Conservation (phyloP, 2,329 filamentous ascomycete genomes). For the Apiospora malaysiana region DNA sequence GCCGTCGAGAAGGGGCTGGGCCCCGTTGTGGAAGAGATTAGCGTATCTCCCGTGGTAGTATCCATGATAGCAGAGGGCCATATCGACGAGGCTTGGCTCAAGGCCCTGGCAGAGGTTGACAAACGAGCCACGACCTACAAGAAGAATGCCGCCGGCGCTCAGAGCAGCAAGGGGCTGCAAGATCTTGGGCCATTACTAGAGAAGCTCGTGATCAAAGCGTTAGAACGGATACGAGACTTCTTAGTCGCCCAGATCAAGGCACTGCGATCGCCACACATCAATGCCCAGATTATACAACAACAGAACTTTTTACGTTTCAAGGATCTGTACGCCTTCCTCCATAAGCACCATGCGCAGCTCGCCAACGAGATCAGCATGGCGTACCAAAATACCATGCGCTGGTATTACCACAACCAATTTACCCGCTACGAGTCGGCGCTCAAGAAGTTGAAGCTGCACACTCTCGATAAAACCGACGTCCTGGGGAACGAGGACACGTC, state of each 20-base stretch:
- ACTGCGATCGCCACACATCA: conserved; percentile 91
- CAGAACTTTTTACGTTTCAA: conserved; percentile 89
- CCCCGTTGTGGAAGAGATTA: conserved; percentile 90
- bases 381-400: conserved; percentile 98
- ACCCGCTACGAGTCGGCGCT: conserved; percentile 84
- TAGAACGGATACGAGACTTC: conserved; percentile 93
- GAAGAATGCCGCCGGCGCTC: conserved; percentile 65
- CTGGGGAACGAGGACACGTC: conserved; percentile 78
- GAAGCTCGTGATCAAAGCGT: conserved; percentile 86
- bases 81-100: conserved; percentile 90
- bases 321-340: conserved; percentile 85
- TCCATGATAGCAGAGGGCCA: conserved; percentile 85
- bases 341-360: conserved; percentile 80
- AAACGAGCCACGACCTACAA: conserved; percentile 76
- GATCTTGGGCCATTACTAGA: conserved; percentile 87
- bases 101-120: conserved; percentile 79
- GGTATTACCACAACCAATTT: conserved; percentile 96
- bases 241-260: conserved; percentile 94
- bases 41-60: conserved; percentile 82
- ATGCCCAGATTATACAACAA: conserved; percentile 95
- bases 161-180: conserved; percentile 74
- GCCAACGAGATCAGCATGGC: conserved; percentile 90
- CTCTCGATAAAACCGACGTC: conserved; percentile 81
- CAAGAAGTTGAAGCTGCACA: conserved; percentile 82
- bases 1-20: conserved; percentile 87